Evolutionary conservation across 129 eudicot genomes (phyloP), one percentile per base, ranked within the genome.

Genomic region (Mikania micrantha): DNA sequence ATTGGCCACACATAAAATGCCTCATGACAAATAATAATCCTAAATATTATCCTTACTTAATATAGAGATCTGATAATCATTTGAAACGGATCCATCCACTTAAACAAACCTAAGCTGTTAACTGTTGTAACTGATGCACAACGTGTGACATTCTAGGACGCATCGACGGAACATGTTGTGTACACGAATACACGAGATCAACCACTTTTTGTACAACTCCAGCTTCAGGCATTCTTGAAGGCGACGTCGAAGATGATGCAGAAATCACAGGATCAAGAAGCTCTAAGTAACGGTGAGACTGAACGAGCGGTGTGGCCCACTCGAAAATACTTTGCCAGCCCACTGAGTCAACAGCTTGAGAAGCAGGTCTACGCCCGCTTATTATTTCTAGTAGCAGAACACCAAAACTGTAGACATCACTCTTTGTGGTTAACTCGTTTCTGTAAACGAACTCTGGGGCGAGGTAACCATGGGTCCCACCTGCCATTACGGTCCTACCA

Each of bases 91-190:
- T 24, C 60, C 16, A 3, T 25, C 20, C 9, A 28, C 62, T 25
- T 12, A 12, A 56, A 56, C 62, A 56, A 11, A 2, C 62, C 70
- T 78, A 78, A 34, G 78, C 73, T 29, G 89, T 79, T 76, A 91
- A 74, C 93, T 91, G 96, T 64, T 91, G 98, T 45, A 91, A 76
- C 96, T 91, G 98, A 79, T 91, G 96, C 56, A 91, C 94, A 64
- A 91, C 98, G 71, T 88, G 98, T 4, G 98, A 88, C 98, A 91
- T 91, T 63, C 98, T 84, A 28, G 98, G 98, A 22, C 98, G 87
- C 96, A 88, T 85, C 0, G 96, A 91, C 6, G 98, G 98, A 0
- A 91, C 96, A 73, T 88, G 90, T 72, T 91, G 96, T 0, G 98
- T 91, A 83, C 98, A 88, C 9, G 87, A 79, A 67, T 91, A 91